phyloP scores from a whole-genome alignment of 2,329 filamentous ascomycete species.

The Trematosphaeria pertusa region DNA sequence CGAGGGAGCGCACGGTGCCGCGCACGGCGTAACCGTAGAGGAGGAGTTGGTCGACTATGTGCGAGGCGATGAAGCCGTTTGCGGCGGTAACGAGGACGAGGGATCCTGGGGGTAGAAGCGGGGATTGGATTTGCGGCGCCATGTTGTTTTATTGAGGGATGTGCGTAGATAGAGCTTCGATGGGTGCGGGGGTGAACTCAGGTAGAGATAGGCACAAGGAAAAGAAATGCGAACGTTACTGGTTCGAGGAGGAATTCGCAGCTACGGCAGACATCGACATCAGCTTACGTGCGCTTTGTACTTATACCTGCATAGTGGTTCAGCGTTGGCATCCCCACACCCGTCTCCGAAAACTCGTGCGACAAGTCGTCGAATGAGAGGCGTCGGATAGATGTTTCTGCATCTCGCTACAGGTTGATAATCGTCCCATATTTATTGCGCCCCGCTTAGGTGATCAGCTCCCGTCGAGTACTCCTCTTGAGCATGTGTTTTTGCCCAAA shows the following conservation, averaged over 20 bases:
- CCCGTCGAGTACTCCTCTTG: no score
- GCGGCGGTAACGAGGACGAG: constrained; percentile 53
- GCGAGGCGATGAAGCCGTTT: constrained; percentile 55
- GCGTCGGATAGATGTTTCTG: not conserved
- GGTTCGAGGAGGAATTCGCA: not conserved
- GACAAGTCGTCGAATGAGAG: not conserved
- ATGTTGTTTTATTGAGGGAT: no score
- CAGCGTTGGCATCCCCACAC: no score
- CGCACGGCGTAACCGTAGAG: constrained; percentile 52
- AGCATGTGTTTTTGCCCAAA: no score
- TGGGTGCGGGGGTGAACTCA: no score
- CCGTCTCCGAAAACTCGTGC: not conserved
- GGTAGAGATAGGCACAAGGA: no score
- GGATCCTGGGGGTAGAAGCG: constrained; percentile 3
- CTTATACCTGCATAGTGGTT: not conserved
- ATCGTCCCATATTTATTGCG: no score
- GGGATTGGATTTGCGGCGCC: constrained; percentile 4
- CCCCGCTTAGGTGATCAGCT: no score
- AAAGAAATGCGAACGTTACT: not conserved
- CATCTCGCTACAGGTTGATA: no score
- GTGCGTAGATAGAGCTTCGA: no score
- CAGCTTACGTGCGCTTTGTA: not conserved
- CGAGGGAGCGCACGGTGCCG: constrained; percentile 51
- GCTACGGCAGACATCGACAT: not conserved
- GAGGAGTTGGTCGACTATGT: constrained; percentile 53